Conservation (phyloP, 169 alveolate genomes). For the Plasmodium berghei region DNA sequence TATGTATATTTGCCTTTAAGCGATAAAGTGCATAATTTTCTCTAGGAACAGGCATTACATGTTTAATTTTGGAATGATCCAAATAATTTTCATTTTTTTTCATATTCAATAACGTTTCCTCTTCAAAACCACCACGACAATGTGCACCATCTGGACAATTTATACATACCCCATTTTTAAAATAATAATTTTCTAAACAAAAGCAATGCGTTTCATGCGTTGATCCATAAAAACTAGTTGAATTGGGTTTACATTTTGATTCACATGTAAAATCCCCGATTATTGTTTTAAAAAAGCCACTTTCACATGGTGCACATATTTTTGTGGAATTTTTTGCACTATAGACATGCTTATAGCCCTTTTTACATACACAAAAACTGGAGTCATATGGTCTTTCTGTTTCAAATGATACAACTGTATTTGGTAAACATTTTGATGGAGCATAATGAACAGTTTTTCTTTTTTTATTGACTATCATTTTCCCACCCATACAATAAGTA, state of each 20-base stretch:
- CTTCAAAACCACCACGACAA: constrained; percentile 80
- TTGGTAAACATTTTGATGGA: constrained; percentile 86
- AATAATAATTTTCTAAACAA: constrained; percentile 81
- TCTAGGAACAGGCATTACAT: constrained; percentile 81
- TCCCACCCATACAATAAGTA: constrained; percentile 89
- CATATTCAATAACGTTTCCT: constrained; percentile 63
- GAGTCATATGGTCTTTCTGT: constrained; percentile 81
- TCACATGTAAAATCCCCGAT: constrained; percentile 82
- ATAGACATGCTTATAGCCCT: constrained; percentile 68
- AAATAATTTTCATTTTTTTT: constrained; percentile 68
- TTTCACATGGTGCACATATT: constrained; percentile 80
- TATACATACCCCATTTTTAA: constrained; percentile 78
- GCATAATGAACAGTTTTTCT: constrained; percentile 76
- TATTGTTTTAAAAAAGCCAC: constrained; percentile 80
- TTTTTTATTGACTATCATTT: constrained; percentile 69
- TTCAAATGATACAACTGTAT: constrained; percentile 87
- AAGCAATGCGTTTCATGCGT: constrained; percentile 80
- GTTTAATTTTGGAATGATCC: constrained; percentile 74
- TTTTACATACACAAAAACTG: constrained; percentile 68
- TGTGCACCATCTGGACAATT: constrained; percentile 83
- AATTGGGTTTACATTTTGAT: constrained; percentile 79
- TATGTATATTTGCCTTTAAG: constrained; percentile 62
- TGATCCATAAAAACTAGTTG: constrained; percentile 80
- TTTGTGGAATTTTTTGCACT: constrained; percentile 58
- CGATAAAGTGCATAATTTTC: constrained; percentile 78